Percentiles rank a stretch among this genome's conserved stretches.
Evolutionary conservation across 129 eudicot species (phyloP).

Genomic region (Sambucus nigra): DNA sequence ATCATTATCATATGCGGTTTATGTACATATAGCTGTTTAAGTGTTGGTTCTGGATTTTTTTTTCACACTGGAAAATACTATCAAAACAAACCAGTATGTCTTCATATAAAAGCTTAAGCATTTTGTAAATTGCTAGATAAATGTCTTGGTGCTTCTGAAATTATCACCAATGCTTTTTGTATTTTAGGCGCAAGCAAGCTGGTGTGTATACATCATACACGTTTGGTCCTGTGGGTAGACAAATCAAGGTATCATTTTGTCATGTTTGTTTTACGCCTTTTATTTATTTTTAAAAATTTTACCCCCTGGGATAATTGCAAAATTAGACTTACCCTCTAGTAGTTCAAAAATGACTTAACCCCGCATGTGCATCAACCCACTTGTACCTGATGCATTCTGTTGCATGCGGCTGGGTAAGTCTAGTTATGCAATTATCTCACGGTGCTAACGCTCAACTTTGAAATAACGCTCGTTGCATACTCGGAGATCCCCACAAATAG

Average conservation of each 20-base stretch:
- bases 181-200: slow-evolving; percentile 56
- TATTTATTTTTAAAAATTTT: not conserved
- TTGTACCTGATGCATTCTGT: not conserved
- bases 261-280: not conserved
- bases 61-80: not conserved
- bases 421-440: no score
- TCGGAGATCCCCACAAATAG: not conserved
- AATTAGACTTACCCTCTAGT: no score
- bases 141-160: slow-evolving; percentile 10
- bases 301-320: no score
- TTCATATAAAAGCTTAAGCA: not conserved
- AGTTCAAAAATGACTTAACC: no score
- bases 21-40: not conserved
- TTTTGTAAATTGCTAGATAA: not conserved
- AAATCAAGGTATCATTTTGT: slow-evolving; percentile 37
- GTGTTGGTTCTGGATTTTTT: not conserved
- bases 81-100: not conserved
- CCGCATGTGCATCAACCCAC: no score
- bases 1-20: not conserved
- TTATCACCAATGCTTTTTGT: slow-evolving; percentile 1
- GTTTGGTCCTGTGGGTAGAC: slow-evolving; percentile 54
- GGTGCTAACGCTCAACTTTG: slow-evolving; percentile 5
- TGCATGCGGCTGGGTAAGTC: no score
- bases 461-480: not conserved
- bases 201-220: slow-evolving; percentile 70